These are phyloP conservation scores for Prunus mume DNA, from an alignment of 306 rosid genomes.

Conservation along the genomic window DNA sequence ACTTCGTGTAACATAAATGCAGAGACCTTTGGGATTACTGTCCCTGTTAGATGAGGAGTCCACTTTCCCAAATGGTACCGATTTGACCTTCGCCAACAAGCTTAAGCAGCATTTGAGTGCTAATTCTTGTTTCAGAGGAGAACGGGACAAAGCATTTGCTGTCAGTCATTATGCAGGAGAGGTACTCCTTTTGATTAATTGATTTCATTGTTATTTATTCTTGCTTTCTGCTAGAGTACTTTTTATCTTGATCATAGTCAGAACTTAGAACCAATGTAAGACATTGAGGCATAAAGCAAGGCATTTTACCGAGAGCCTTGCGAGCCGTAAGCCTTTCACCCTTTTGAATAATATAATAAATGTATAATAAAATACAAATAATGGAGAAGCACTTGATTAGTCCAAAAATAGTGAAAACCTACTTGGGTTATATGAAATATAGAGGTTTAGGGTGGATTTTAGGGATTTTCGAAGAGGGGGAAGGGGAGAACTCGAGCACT, in stretches of 20 bases:
- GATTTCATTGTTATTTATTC: constrained; percentile 10
- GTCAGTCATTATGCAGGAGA: constrained; percentile 97
- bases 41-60: constrained; percentile 97
- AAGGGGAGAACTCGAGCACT: no score
- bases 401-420: no score
- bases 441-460: no score
- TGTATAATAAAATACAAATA: no score
- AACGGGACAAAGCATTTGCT: constrained; percentile 79
- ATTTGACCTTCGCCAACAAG: constrained; percentile 88
- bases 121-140: constrained; percentile 85
- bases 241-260: background rate
- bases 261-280: background rate
- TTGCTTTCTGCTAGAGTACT: background rate
- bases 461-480: no score
- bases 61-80: constrained; percentile 95
- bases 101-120: constrained; percentile 88
- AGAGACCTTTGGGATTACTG: constrained; percentile 95
- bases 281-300: background rate
- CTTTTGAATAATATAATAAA: no score
- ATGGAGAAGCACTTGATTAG: no score
- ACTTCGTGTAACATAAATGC: constrained; percentile 34
- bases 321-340: no score
- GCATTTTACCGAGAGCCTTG: no score
- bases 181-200: constrained; percentile 51
- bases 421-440: no score